A percentile compares a stretch with the other conserved stretches of the same genome.
These are phyloP conservation scores for Gastrolobium villosum DNA, from an alignment of 306 rosid species.

Conservation along the genomic window DNA sequence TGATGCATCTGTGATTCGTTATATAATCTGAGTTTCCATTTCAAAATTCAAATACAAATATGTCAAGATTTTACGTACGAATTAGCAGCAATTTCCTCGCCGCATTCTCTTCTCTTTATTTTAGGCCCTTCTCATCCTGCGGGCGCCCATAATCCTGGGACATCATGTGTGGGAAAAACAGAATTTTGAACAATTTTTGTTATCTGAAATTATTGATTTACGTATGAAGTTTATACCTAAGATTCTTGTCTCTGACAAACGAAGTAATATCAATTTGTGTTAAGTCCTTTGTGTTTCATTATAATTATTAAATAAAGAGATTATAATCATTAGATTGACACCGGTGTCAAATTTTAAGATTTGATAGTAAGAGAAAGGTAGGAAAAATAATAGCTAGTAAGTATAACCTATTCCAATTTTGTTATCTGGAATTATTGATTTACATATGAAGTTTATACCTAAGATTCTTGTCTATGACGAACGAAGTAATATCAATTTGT, in stretches of 20 bases:
- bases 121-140: not conserved
- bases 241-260: not conserved
- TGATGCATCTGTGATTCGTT: not conserved
- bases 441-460: not conserved
- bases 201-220: not conserved
- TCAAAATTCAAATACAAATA: not conserved
- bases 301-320: too few relatives aligned
- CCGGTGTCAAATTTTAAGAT: too few relatives aligned
- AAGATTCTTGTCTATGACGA: not conserved
- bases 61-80: not conserved
- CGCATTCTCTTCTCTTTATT: not conserved
- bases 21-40: not conserved
- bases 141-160: not conserved
- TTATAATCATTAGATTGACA: too few relatives aligned
- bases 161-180: not conserved
- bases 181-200: not conserved
- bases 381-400: too few relatives aligned
- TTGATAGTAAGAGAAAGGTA: too few relatives aligned
- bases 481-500: not conserved
- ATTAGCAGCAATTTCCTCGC: not conserved
- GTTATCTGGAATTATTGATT: not conserved
- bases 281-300: too few relatives aligned
- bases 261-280: not conserved
- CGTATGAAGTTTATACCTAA: not conserved
- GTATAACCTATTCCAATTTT: too few relatives aligned